Percentiles rank a stretch among this genome's conserved stretches.
phyloP scores from a whole-genome alignment of 2,329 filamentous ascomycete species.

The Chrysoporthe austroafricana region DNA sequence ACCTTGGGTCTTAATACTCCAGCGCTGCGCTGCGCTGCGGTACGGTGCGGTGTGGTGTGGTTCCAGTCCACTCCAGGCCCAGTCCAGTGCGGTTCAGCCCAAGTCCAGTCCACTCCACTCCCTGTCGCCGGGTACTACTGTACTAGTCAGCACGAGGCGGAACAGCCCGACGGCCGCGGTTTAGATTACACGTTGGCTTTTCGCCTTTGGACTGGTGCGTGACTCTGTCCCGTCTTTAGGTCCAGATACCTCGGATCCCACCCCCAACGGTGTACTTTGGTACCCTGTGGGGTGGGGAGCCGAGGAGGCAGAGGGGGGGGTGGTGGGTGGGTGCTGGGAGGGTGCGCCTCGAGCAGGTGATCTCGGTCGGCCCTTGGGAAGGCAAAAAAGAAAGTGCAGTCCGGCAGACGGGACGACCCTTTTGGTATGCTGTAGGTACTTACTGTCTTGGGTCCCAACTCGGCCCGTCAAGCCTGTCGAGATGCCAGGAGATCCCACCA shows the following conservation, averaged over 20 bases:
- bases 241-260: neutral
- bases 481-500: neutral
- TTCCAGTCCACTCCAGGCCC: neutral
- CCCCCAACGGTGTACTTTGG: slow-evolving; percentile 3
- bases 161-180: slow-evolving; percentile 21
- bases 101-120: neutral
- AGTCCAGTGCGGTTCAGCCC: neutral
- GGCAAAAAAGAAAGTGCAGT: slow-evolving; percentile 13
- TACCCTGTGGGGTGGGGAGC: neutral
- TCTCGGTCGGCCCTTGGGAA: slow-evolving; percentile 4
- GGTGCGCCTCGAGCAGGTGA: neutral
- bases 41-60: neutral
- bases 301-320: neutral
- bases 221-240: slow-evolving; percentile 1
- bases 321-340: neutral
- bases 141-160: slow-evolving; percentile 2
- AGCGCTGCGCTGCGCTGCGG: slow-evolving; percentile 7
- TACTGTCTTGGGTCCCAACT: slow-evolving; percentile 6
- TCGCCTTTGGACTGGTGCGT: slow-evolving; percentile 10
- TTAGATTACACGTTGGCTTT: slow-evolving; percentile 1
- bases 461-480: slow-evolving; percentile 18
- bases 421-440: neutral
- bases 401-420: slow-evolving; percentile 8
- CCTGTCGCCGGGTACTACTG: neutral
- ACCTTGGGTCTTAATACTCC: slow-evolving; percentile 22